phyloP scores from a whole-genome alignment of 257 asterid genomes.

The Lithospermum erythrorhizon region DNA sequence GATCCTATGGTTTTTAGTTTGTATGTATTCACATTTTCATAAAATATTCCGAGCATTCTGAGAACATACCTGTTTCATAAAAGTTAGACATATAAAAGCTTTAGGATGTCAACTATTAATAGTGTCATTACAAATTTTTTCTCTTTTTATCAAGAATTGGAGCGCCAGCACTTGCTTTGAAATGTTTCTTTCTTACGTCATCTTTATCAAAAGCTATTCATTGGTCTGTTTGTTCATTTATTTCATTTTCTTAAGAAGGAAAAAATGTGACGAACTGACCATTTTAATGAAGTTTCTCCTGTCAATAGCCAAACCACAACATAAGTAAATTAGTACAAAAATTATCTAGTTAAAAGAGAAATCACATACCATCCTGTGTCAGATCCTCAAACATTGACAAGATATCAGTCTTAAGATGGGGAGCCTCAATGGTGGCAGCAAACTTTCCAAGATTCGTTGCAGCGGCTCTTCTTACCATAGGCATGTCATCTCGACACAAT shows the following conservation, averaged over 20 bases:
- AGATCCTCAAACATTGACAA: conserved; percentile 16
- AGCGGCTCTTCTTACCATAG: conserved; percentile 9
- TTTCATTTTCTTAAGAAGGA: neutral
- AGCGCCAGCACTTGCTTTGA: too few species aligned
- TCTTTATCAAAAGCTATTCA: neutral
- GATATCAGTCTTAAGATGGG: conserved; percentile 9
- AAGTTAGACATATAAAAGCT: too few species aligned
- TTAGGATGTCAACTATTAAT: too few species aligned
- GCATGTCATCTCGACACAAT: conserved; percentile 12
- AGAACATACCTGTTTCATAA: too few species aligned
- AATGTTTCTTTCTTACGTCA: neutral
- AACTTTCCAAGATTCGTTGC: conserved; percentile 7
- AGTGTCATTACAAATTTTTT: too few species aligned
- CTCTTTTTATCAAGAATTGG: too few species aligned
- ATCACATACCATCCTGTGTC: conserved; percentile 12
- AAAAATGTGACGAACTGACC: neutral
- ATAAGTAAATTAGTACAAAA: neutral
- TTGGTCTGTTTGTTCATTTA: neutral
- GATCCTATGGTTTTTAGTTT: too few species aligned
- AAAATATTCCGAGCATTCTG: too few species aligned
- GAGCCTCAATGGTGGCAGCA: conserved; percentile 7
- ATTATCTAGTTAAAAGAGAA: neutral
- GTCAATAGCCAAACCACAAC: neutral
- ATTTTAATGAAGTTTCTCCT: neutral
- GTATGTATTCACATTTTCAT: too few species aligned